Evolutionary conservation across 768 basidiomycete species (phyloP).

Genomic region (Boletus subparvulus): DNA sequence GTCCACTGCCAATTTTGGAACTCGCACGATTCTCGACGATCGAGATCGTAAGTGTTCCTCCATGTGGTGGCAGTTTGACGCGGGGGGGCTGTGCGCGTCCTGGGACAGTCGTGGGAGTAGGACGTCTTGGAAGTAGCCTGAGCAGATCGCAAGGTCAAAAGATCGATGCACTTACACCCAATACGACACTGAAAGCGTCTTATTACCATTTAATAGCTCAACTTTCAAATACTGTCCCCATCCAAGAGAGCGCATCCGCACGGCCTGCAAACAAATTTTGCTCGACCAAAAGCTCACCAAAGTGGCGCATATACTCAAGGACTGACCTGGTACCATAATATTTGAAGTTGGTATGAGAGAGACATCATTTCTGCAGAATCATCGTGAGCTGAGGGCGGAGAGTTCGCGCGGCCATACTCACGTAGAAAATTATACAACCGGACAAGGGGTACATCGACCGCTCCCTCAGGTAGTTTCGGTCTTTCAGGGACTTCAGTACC

Average conservation of each 20-base stretch:
- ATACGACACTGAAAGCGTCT: slow-evolving; percentile 72
- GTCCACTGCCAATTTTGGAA: slow-evolving; percentile 40
- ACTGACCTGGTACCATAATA: slow-evolving; percentile 73
- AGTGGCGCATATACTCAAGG: neutral
- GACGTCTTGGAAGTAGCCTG: slow-evolving; percentile 35
- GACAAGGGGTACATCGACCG: slow-evolving; percentile 80
- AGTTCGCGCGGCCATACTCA: slow-evolving; percentile 39
- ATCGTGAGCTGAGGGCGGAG: neutral
- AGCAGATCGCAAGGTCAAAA: neutral
- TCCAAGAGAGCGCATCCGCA: slow-evolving; percentile 79
- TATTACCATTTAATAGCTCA: slow-evolving; percentile 65
- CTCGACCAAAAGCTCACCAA: neutral
- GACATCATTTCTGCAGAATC: slow-evolving; percentile 76
- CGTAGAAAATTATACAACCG: slow-evolving; percentile 88
- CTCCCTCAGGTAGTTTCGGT: slow-evolving; percentile 54
- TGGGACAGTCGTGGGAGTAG: slow-evolving; percentile 31
- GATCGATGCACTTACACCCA: slow-evolving; percentile 66
- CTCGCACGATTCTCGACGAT: slow-evolving; percentile 54
- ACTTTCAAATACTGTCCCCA: slow-evolving; percentile 79
- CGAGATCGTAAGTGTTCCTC: slow-evolving; percentile 73
- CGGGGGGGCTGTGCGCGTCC: slow-evolving; percentile 33
- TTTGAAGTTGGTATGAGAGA: slow-evolving; percentile 88
- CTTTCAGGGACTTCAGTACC: slow-evolving; percentile 42
- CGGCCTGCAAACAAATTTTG: slow-evolving; percentile 43
- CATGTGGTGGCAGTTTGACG: slow-evolving; percentile 54